These are phyloP conservation scores for Thielaviopsis euricoi DNA, from an alignment of 2,329 filamentous ascomycete genomes.

Conservation along the genomic window DNA sequence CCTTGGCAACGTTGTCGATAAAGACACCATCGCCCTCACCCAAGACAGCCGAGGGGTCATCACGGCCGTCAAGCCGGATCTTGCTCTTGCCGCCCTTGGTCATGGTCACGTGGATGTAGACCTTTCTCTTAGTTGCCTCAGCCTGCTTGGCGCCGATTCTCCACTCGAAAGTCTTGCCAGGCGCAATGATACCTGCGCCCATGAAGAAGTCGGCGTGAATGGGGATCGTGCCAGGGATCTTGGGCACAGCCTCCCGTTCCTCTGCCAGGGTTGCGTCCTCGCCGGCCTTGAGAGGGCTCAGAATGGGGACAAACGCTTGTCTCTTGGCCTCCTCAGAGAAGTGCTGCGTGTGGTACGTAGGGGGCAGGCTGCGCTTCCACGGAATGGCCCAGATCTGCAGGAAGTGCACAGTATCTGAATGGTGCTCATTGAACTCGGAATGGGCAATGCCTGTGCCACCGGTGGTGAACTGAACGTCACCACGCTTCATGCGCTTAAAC, in stretches of 20 bases:
- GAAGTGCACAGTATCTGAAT: conserved; percentile 58
- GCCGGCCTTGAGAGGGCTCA: conserved; percentile 58
- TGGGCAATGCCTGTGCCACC: conserved; percentile 71
- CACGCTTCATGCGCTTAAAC: conserved; percentile 56
- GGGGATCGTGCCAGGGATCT: conserved; percentile 52
- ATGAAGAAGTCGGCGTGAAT: conserved; percentile 76
- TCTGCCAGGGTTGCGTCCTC: conserved; percentile 41
- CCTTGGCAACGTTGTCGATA: conserved; percentile 45
- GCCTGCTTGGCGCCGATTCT: conserved; percentile 45
- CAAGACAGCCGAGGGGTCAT: conserved; percentile 42
- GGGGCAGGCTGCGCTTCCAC: conserved; percentile 54
- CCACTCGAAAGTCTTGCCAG: conserved; percentile 52
- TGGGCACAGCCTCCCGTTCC: conserved; percentile 47
- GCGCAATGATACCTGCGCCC: conserved; percentile 57
- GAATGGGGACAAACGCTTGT: conserved; percentile 53
- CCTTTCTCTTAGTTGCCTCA: conserved; percentile 43
- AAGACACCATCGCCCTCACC: conserved; percentile 71
- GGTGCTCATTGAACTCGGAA: conserved; percentile 66
- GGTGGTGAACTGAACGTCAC: conserved; percentile 80
- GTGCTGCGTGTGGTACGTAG: conserved; percentile 58
- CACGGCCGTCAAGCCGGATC: conserved; percentile 49
- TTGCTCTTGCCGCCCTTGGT: conserved; percentile 58
- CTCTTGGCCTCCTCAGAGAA: conserved; percentile 60
- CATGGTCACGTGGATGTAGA: conserved; percentile 72
- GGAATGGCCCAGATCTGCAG: conserved; percentile 80